These are phyloP conservation scores for Grigorovia transvaalensis DNA, from an alignment of 805 yeast genomes.

Conservation along the genomic window DNA sequence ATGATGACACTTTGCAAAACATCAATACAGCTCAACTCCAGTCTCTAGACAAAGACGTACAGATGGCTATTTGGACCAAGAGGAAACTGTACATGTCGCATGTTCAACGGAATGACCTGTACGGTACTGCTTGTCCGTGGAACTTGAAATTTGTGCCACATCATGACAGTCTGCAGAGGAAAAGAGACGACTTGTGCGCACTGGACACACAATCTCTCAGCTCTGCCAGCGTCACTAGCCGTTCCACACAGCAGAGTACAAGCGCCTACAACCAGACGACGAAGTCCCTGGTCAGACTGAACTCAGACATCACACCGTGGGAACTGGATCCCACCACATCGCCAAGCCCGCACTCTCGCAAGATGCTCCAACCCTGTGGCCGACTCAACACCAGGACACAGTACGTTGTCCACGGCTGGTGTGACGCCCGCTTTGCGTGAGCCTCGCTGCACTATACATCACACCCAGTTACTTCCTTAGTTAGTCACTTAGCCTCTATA, in stretches of 20 bases:
- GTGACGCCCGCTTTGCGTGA: conserved; percentile 19
- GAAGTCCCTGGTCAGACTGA: conserved; percentile 16
- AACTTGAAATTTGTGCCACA: conserved; percentile 13
- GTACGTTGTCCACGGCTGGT: conserved; percentile 30
- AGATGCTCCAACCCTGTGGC: conserved; percentile 26
- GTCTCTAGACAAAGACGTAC: conserved; percentile 13
- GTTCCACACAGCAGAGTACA: not conserved
- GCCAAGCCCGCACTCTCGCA: too few relatives aligned
- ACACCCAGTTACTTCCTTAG: too few relatives aligned
- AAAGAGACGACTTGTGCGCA: not conserved
- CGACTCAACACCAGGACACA: conserved; percentile 17
- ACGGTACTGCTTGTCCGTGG: conserved; percentile 23
- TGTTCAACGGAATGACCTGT: conserved; percentile 19
- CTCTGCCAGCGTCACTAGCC: not conserved
- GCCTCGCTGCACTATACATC: too few relatives aligned
- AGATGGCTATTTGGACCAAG: conserved; percentile 23
- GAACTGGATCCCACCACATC: not conserved
- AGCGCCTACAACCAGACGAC: not conserved
- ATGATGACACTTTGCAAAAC: conserved; percentile 18
- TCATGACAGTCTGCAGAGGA: not conserved
- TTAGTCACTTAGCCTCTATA: too few relatives aligned
- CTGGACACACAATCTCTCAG: not conserved
- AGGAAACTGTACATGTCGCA: conserved; percentile 24
- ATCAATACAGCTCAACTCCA: conserved; percentile 4
- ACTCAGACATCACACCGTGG: conserved; percentile 24